Percentiles rank a stretch among this genome's conserved stretches.
Conservation (phyloP, 805 yeast species). For the Starmerella roubikii region DNA sequence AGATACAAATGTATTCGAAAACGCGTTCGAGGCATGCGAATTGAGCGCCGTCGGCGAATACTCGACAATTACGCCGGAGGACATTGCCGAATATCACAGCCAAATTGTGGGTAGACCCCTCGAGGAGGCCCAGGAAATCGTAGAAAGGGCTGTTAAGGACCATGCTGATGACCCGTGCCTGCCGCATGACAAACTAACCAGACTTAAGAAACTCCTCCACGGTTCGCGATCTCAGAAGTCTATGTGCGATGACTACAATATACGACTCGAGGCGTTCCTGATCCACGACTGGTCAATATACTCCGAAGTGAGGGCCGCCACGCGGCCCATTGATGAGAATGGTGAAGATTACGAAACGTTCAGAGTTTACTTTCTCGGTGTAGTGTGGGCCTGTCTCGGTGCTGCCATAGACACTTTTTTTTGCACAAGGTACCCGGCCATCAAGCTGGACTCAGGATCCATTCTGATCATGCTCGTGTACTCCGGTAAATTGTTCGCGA, state of each 20-base stretch:
- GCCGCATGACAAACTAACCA: conserved; percentile 6
- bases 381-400: conserved; percentile 41
- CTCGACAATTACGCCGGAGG: background rate
- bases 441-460: conserved; percentile 38
- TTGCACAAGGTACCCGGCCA: conserved; percentile 41
- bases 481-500: conserved; percentile 35
- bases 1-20: background rate
- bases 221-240: conserved; percentile 2
- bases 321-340: conserved; percentile 40
- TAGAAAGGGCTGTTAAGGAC: conserved; percentile 30
- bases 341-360: conserved; percentile 35
- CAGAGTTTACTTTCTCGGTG: conserved; percentile 40
- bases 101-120: conserved; percentile 16
- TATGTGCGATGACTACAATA: background rate
- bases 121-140: conserved; percentile 31
- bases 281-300: conserved; percentile 38
- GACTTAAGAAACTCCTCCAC: conserved; percentile 1
- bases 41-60: conserved; percentile 5
- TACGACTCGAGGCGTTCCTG: conserved; percentile 33
- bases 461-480: conserved; percentile 51
- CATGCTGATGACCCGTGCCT: conserved; percentile 37
- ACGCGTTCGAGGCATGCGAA: conserved; percentile 7
- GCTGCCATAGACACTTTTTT: conserved; percentile 47
- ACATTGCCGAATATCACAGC: conserved; percentile 1
- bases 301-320: conserved; percentile 47